A percentile compares a stretch with the other conserved stretches of the same genome.
Conservation (phyloP, 805 yeast genomes). For the Yamadazyma sp. region DNA sequence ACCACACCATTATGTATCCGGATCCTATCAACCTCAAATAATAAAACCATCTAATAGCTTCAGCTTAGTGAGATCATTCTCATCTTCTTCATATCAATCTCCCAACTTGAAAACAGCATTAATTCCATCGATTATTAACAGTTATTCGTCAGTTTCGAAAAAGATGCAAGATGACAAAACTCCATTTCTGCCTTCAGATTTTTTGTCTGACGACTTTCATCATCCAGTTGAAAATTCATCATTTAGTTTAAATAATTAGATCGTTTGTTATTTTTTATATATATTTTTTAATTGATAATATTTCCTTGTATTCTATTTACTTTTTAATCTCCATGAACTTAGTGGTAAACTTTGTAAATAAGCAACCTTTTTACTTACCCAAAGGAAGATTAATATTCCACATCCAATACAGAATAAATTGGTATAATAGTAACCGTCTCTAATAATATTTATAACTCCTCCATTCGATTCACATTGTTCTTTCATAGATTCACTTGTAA, state of each 20-base stretch:
- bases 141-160: conserved; percentile 33
- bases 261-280: neutral
- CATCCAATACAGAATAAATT: conserved; percentile 66
- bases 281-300: neutral
- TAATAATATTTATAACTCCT: conserved; percentile 52
- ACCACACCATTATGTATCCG: conserved; percentile 16
- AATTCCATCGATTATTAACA: conserved; percentile 39
- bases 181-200: conserved; percentile 43
- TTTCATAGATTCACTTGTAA: conserved; percentile 36
- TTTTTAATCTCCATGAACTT: conserved; percentile 67
- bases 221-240: conserved; percentile 13
- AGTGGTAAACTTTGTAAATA: conserved; percentile 70
- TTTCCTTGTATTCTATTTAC: conserved; percentile 1
- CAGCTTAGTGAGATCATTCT: conserved; percentile 5
- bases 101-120: conserved; percentile 27
- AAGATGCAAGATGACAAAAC: conserved; percentile 34
- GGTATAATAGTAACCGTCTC: conserved; percentile 84
- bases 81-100: conserved; percentile 8
- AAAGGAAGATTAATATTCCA: conserved; percentile 66
- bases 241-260: conserved; percentile 7
- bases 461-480: conserved; percentile 48
- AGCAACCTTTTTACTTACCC: conserved; percentile 61
- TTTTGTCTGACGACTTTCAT: conserved; percentile 31
- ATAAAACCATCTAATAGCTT: neutral
- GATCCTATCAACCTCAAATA: conserved; percentile 1